Evolutionary conservation across 148 eudicot species (phyloP).

Genomic region (Pouteria glomerata): DNA sequence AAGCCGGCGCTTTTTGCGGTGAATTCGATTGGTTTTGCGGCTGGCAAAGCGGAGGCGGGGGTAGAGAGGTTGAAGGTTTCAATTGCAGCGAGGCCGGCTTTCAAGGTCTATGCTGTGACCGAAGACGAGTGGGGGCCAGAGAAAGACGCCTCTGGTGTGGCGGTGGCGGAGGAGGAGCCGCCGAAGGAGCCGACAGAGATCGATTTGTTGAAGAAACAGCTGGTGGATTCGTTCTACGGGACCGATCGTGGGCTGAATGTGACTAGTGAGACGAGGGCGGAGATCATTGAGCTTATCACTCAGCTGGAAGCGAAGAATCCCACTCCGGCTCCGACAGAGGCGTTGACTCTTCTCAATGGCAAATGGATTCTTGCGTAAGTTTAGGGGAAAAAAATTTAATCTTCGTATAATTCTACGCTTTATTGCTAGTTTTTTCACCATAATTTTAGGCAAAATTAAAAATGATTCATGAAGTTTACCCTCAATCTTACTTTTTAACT

Average conservation of each 20-base stretch:
- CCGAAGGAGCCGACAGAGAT: conserved; percentile 32
- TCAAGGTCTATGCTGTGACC: conserved; percentile 18
- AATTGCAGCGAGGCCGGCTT: neutral
- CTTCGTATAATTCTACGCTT: neutral
- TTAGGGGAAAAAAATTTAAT: neutral
- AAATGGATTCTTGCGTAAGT: conserved; percentile 92
- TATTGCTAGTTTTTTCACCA: neutral
- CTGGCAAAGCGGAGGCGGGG: neutral
- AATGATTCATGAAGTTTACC: too few species aligned
- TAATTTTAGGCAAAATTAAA: too few species aligned
- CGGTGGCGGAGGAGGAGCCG: conserved; percentile 29
- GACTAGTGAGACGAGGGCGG: conserved; percentile 73
- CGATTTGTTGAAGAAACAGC: conserved; percentile 46
- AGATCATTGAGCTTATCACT: conserved; percentile 71
- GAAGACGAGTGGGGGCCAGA: conserved; percentile 39
- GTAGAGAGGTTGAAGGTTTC: neutral
- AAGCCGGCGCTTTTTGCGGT: conserved; percentile 13
- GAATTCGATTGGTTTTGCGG: neutral
- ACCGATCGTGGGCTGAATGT: conserved; percentile 79
- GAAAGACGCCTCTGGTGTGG: conserved; percentile 20
- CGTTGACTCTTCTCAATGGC: conserved; percentile 72
- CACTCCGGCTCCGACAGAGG: conserved; percentile 80
- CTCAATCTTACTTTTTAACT: too few species aligned
- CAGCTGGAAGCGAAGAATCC: conserved; percentile 83
- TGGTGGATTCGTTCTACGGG: conserved; percentile 71